Conservation (phyloP, 2,329 filamentous ascomycete species). For the Alternaria brassicae region DNA sequence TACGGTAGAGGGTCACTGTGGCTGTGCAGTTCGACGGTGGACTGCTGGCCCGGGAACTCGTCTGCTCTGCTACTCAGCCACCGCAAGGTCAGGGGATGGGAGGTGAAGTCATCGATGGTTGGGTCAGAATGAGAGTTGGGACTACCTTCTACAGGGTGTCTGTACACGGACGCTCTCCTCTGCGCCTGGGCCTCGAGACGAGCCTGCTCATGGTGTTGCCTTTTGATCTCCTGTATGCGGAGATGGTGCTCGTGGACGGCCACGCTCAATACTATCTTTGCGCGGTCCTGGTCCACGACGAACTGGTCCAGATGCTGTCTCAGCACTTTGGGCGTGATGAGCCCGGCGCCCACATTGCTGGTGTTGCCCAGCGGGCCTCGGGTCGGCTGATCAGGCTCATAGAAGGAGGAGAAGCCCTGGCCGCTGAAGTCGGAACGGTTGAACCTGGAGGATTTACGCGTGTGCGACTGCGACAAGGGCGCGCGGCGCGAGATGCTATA, state of each 20-base stretch:
- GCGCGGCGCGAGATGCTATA: conserved; percentile 36
- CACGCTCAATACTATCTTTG: conserved; percentile 91
- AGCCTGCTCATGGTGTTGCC: conserved; percentile 80
- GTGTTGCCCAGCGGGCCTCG: conserved; percentile 68
- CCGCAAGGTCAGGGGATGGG: conserved; percentile 19
- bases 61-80: conserved; percentile 53
- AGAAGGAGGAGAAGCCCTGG: conserved; percentile 67
- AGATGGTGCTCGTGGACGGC: conserved; percentile 98
- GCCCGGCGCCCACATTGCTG: conserved; percentile 63
- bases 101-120: background rate
- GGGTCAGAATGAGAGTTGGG: conserved; percentile 23
- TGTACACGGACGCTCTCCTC: conserved; percentile 70
- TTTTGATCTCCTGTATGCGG: conserved; percentile 75
- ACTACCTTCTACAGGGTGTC: conserved; percentile 79
- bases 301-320: conserved; percentile 95
- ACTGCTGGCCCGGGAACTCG: conserved; percentile 68
- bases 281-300: conserved; percentile 92
- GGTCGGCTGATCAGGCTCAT: conserved; percentile 68
- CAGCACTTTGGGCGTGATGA: conserved; percentile 69
- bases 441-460: conserved; percentile 56
- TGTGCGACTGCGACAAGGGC: conserved; percentile 23
- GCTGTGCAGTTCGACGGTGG: conserved; percentile 53
- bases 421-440: conserved; percentile 67
- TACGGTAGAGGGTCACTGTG: conserved; percentile 22
- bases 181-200: conserved; percentile 75